Percentiles rank a stretch among this genome's conserved stretches.
Conservation (phyloP, 257 asterid genomes). For the Nyctanthes arbortristis region DNA sequence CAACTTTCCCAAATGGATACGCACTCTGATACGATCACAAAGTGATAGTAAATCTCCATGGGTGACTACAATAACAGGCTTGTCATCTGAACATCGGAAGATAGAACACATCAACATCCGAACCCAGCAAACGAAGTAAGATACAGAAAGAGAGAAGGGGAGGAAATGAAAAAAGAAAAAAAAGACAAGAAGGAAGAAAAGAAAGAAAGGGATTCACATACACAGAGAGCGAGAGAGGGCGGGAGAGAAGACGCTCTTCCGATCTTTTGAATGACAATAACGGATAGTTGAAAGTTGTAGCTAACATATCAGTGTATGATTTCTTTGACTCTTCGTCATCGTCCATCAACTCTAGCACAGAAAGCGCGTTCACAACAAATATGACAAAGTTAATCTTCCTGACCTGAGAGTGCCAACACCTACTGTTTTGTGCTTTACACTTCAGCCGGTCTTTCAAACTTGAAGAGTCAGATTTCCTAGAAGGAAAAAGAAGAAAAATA, state of each 20-base stretch:
- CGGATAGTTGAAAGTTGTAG: conserved; percentile 48
- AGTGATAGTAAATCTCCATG: conserved; percentile 83
- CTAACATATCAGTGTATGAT: conserved; percentile 40
- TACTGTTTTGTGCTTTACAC: conserved; percentile 41
- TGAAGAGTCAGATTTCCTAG: conserved; percentile 60
- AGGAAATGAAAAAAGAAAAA: not conserved
- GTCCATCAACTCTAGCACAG: conserved; percentile 61
- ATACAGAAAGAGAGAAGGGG: not conserved
- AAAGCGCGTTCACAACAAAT: conserved; percentile 72
- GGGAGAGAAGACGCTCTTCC: not conserved
- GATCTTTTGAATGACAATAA: conserved; percentile 72
- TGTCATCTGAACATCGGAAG: conserved; percentile 58
- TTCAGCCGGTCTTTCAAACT: conserved; percentile 35
- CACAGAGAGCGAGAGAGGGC: not conserved
- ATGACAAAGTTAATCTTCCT: conserved; percentile 58
- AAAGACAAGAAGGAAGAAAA: not conserved
- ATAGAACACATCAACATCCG: conserved; percentile 9
- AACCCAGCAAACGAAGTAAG: not conserved
- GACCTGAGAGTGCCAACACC: conserved; percentile 19
- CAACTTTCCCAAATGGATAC: conserved; percentile 62
- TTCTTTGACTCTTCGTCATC: conserved; percentile 38
- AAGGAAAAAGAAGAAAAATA: conserved; percentile 25
- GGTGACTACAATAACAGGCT: conserved; percentile 79
- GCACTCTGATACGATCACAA: conserved; percentile 55
- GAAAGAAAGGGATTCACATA: no score